phyloP scores from a whole-genome alignment of 441 rosid genomes.

The Jatropha podagrica region DNA sequence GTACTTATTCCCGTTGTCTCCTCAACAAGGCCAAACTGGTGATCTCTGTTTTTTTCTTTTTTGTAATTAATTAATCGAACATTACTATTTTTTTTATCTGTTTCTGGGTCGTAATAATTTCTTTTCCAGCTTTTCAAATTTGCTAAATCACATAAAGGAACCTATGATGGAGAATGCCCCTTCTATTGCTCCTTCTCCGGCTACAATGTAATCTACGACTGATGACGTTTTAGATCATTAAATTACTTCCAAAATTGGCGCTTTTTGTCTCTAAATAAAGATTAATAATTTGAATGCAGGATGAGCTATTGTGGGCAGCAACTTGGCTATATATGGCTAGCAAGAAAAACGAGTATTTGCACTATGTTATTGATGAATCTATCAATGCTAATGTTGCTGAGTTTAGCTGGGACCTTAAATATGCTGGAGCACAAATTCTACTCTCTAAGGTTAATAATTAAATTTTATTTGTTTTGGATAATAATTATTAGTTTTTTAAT shows the following conservation, averaged over 20 bases:
- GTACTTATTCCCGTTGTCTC: slow-evolving; percentile 54
- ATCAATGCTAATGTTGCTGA: slow-evolving; percentile 61
- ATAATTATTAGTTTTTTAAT: not conserved
- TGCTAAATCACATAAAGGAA: slow-evolving; percentile 65
- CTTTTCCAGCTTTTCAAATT: slow-evolving; percentile 60
- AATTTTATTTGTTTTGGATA: slow-evolving; percentile 24
- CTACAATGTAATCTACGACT: slow-evolving; percentile 50
- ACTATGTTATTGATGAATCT: slow-evolving; percentile 55
- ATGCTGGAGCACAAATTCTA: slow-evolving; percentile 78
- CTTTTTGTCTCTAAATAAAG: not conserved
- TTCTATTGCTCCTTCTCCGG: slow-evolving; percentile 93
- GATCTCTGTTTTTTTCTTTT: not conserved
- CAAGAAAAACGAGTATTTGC: slow-evolving; percentile 32
- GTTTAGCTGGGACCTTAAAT: slow-evolving; percentile 96
- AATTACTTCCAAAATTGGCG: too few relatives aligned
- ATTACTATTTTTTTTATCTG: not conserved
- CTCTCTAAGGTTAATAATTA: slow-evolving; percentile 48
- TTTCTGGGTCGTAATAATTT: not conserved
- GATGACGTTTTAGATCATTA: not conserved
- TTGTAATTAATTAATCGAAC: not conserved
- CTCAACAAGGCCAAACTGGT: slow-evolving; percentile 87
- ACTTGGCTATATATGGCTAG: slow-evolving; percentile 82
- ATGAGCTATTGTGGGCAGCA: slow-evolving; percentile 95
- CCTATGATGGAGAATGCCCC: slow-evolving; percentile 93
- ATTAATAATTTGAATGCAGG: slow-evolving; percentile 36